Conservation (phyloP, 768 basidiomycete species). For the Boletus sp. region DNA sequence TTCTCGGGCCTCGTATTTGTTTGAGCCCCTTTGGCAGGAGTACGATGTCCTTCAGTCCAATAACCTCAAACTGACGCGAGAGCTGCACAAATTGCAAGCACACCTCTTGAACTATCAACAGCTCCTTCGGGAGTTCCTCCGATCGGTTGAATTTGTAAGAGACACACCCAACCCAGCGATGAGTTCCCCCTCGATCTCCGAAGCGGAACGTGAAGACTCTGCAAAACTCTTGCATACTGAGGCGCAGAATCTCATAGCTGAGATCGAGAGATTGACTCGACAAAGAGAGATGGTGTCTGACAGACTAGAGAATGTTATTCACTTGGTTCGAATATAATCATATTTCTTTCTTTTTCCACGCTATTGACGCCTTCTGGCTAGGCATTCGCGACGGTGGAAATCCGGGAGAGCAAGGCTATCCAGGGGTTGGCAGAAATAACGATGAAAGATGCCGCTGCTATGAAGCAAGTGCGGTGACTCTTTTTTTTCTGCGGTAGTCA, state of each 20-base stretch:
- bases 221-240: slow-evolving; percentile 34
- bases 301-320: slow-evolving; percentile 25
- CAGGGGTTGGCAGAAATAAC: neutral
- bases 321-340: slow-evolving; percentile 17
- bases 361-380: slow-evolving; percentile 17
- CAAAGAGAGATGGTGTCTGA: slow-evolving; percentile 22
- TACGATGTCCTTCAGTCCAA: slow-evolving; percentile 38
- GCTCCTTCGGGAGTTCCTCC: slow-evolving; percentile 52
- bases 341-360: neutral
- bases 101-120: slow-evolving; percentile 52
- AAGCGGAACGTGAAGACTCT: slow-evolving; percentile 26
- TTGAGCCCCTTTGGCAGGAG: slow-evolving; percentile 37
- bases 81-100: slow-evolving; percentile 54
- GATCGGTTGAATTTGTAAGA: slow-evolving; percentile 46
- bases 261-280: slow-evolving; percentile 43
- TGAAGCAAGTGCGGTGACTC: slow-evolving; percentile 21
- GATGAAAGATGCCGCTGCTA: slow-evolving; percentile 1
- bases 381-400: slow-evolving; percentile 55
- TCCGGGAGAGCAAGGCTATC: slow-evolving; percentile 39
- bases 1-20: neutral
- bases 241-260: slow-evolving; percentile 44
- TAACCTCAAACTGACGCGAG: slow-evolving; percentile 46
- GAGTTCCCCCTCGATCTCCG: slow-evolving; percentile 22
- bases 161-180: slow-evolving; percentile 50
- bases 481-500: neutral